Base-by-base conservation (phyloP, 371 early-diverging fungal genomes). In the Mortierella sp. region DNA sequence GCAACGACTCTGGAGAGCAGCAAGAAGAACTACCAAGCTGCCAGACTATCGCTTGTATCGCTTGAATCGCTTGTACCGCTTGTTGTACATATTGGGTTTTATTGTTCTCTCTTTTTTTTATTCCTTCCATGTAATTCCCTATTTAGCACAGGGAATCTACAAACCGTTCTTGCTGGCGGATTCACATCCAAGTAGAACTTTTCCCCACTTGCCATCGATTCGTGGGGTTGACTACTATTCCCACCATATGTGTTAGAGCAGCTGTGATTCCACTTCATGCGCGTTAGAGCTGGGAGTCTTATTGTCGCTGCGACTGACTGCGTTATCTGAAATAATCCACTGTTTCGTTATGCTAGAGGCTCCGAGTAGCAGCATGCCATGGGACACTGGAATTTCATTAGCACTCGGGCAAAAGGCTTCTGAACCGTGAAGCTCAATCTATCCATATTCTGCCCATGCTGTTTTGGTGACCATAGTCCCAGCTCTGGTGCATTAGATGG, bases 291-390 rank as follows among this genome's bases (percentile, higher is more conserved):
- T 69, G 55, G 45, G 55, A 41, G 15, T 16, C 63, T 69, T 63
- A 61, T 50, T 67, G 19, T 57, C 13, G 38, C 53, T 15, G 40
- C 47, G 13, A 59, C 16, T 70, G 43, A 45, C 33, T 63, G 59
- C 33, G 40, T 45, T 45, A 65, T 71, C 72, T 45, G 21, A 72
- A 63, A 63, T 63, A 24, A 33, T 67, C 66, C 72, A 66, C 53
- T 61, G 50, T 53, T 58, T 73, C 47, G 64, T 45, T 66, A 61
- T 72, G 72, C 61, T 60, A 72, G 55, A 72, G 63, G 67, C 63
- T 52, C 40, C 67, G 73, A 57, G 73, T 57, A 55, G 50, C 48
- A 72, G 72, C 65, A 67, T 72, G 73, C 67, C 62, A 63, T 72
- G 73, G 47, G 67, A 57, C 57, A 62, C 73, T 62, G 73, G 63